These are phyloP conservation scores for Phytopythium ostracodes DNA, from an alignment of 352 stramenopile species.

Conservation along the genomic window DNA sequence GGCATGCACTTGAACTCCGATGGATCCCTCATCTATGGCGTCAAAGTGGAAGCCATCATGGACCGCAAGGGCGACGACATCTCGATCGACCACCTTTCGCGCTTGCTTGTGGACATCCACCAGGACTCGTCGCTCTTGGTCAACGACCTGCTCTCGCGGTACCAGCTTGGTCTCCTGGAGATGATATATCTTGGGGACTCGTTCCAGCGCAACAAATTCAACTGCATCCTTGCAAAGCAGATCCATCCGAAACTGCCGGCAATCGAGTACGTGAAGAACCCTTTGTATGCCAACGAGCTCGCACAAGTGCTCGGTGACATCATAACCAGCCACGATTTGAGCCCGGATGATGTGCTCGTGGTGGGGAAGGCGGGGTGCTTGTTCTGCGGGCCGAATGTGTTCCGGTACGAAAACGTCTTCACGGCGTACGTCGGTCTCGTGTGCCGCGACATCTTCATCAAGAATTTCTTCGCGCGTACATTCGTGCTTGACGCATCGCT, in stretches of 20 bases:
- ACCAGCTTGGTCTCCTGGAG: conserved; percentile 94
- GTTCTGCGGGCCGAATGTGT: conserved; percentile 93
- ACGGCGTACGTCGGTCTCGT: conserved; percentile 95
- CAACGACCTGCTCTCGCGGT: conserved; percentile 93
- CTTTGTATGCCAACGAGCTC: conserved; percentile 95
- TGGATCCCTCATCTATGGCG: conserved; percentile 79
- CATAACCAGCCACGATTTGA: conserved; percentile 93
- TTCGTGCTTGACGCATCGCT: conserved; percentile 96
- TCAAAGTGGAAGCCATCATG: conserved; percentile 95
- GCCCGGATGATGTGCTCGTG: conserved; percentile 92
- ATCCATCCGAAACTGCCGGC: conserved; percentile 95
- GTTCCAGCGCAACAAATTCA: conserved; percentile 96
- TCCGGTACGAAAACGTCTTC: conserved; percentile 94
- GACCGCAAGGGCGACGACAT: conserved; percentile 95
- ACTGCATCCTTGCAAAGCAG: conserved; percentile 96
- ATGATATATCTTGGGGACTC: conserved; percentile 95
- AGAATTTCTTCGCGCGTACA: conserved; percentile 96
- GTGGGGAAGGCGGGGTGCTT: conserved; percentile 93
- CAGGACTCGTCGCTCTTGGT: conserved; percentile 95
- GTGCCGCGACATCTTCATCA: conserved; percentile 96
- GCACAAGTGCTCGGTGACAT: conserved; percentile 94
- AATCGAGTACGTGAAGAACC: conserved; percentile 93
- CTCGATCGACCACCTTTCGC: conserved; percentile 94
- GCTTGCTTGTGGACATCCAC: conserved; percentile 96
- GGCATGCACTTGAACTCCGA: conserved; percentile 85